Conservation (phyloP, 2,329 filamentous ascomycete species). For the Pestalotiopsis sp. region DNA sequence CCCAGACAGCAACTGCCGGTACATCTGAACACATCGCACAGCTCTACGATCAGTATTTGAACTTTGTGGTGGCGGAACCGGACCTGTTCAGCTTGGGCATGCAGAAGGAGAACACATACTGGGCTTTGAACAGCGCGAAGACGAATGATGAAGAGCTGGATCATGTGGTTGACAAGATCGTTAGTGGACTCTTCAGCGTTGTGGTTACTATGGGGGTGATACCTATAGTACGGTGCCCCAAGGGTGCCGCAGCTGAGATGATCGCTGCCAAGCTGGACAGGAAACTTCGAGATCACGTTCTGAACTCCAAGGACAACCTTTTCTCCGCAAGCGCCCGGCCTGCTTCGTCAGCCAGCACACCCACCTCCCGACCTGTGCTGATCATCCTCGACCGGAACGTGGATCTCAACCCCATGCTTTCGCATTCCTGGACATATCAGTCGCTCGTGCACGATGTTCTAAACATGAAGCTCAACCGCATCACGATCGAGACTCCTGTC, state of each 20-base stretch:
- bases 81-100: slow-evolving; percentile 94
- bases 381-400: slow-evolving; percentile 95
- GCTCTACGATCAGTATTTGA: slow-evolving; percentile 94
- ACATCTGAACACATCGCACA: slow-evolving; percentile 91
- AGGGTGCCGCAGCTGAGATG: slow-evolving; percentile 89
- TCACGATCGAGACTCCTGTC: slow-evolving; percentile 83
- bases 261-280: slow-evolving; percentile 93
- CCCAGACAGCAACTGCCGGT: slow-evolving; percentile 80
- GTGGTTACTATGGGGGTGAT: slow-evolving; percentile 98
- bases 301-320: slow-evolving; percentile 97
- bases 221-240: slow-evolving; percentile 92
- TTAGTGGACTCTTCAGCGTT: slow-evolving; percentile 96
- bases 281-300: slow-evolving; percentile 92
- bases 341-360: slow-evolving; percentile 60
- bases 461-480: slow-evolving; percentile 85
- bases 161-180: slow-evolving; percentile 83
- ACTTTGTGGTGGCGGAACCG: slow-evolving; percentile 94
- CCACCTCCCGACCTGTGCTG: slow-evolving; percentile 81
- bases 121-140: slow-evolving; percentile 91
- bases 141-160: slow-evolving; percentile 92
- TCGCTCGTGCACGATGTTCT: slow-evolving; percentile 73
- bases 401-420: slow-evolving; percentile 97
- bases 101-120: slow-evolving; percentile 89
- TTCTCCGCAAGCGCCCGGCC: slow-evolving; percentile 74
- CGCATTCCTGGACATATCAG: slow-evolving; percentile 85